These are phyloP conservation scores for Porogramme epimiltina DNA, from an alignment of 1,284 basidiomycete species.

Conservation along the genomic window DNA sequence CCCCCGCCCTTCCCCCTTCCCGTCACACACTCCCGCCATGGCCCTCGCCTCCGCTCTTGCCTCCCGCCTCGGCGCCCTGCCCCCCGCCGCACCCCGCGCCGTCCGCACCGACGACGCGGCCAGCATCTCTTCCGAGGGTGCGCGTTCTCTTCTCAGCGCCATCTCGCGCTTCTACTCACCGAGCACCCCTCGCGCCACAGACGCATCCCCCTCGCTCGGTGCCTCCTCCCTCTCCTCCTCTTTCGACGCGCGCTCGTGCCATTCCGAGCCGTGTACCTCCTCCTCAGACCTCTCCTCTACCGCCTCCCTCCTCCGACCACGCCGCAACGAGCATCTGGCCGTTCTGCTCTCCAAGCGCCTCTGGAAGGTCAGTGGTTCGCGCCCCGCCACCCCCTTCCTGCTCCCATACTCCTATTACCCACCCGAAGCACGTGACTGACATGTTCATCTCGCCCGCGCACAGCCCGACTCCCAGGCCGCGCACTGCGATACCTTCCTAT, in stretches of 20 bases:
- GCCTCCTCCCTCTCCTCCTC: slow-evolving; percentile 25
- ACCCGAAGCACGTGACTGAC: slow-evolving; percentile 25
- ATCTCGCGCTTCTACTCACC: slow-evolving; percentile 5
- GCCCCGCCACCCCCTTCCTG: slow-evolving; percentile 2
- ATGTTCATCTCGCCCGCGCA: slow-evolving; percentile 16
- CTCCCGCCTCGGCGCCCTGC: slow-evolving; percentile 24
- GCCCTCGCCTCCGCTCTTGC: slow-evolving; percentile 24
- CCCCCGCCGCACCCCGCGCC: slow-evolving; percentile 17
- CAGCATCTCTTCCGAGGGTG: slow-evolving; percentile 32
- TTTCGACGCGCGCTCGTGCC: slow-evolving; percentile 26
- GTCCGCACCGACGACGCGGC: slow-evolving; percentile 22
- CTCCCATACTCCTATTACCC: slow-evolving; percentile 7
- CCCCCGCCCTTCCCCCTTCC: slow-evolving; percentile 6
- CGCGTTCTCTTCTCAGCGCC: slow-evolving; percentile 10
- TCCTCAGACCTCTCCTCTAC: background rate
- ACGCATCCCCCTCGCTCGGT: slow-evolving; percentile 20
- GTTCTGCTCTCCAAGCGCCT: slow-evolving; percentile 65
- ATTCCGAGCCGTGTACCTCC: slow-evolving; percentile 23
- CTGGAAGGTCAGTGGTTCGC: slow-evolving; percentile 63
- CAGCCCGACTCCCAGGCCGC: slow-evolving; percentile 64
- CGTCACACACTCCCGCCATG: slow-evolving; percentile 18
- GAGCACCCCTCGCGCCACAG: slow-evolving; percentile 13
- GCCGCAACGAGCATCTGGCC: slow-evolving; percentile 71
- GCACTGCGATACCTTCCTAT: slow-evolving; percentile 72
- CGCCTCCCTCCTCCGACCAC: slow-evolving; percentile 12